A percentile compares a stretch with the other conserved stretches of the same genome.
Evolutionary conservation across 768 basidiomycete species (phyloP).

Genomic region (Lentinula aciculospora): DNA sequence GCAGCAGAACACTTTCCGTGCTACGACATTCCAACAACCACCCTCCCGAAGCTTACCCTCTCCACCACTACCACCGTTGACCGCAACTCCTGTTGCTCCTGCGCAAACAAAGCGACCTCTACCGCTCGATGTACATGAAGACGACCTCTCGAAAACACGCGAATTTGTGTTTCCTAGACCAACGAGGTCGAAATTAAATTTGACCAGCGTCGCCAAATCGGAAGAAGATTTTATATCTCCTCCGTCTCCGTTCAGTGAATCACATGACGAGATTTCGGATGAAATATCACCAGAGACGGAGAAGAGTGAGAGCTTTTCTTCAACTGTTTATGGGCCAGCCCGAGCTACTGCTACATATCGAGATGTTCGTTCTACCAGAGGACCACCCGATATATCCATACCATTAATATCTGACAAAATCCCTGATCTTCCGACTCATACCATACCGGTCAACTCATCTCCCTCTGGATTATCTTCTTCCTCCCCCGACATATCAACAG

Average conservation of each 20-base stretch:
- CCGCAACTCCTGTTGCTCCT: slow-evolving; percentile 29
- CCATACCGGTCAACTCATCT: slow-evolving; percentile 15
- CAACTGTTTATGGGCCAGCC: background rate
- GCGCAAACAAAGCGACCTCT: slow-evolving; percentile 27
- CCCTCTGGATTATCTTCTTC: slow-evolving; percentile 19
- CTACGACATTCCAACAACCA: slow-evolving; percentile 28
- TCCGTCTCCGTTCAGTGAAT: background rate
- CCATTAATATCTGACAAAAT: slow-evolving; percentile 1
- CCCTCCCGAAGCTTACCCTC: slow-evolving; percentile 18
- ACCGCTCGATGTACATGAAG: slow-evolving; percentile 24
- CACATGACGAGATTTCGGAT: slow-evolving; percentile 1
- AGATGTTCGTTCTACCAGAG: slow-evolving; percentile 18
- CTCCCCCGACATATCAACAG: slow-evolving; percentile 13
- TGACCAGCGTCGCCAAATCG: slow-evolving; percentile 16
- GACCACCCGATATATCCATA: slow-evolving; percentile 26
- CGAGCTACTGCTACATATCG: slow-evolving; percentile 10
- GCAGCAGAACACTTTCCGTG: slow-evolving; percentile 35
- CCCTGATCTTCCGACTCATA: slow-evolving; percentile 5
- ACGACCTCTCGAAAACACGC: slow-evolving; percentile 38
- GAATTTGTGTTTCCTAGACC: slow-evolving; percentile 49
- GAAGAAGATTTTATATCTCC: slow-evolving; percentile 18
- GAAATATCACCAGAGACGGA: slow-evolving; percentile 3
- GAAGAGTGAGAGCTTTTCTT: slow-evolving; percentile 2
- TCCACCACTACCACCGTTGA: slow-evolving; percentile 15
- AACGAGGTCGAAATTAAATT: slow-evolving; percentile 26